These are phyloP conservation scores for Porphyrellus sp. DNA, from an alignment of 1,284 basidiomycete species.

Conservation along the genomic window DNA sequence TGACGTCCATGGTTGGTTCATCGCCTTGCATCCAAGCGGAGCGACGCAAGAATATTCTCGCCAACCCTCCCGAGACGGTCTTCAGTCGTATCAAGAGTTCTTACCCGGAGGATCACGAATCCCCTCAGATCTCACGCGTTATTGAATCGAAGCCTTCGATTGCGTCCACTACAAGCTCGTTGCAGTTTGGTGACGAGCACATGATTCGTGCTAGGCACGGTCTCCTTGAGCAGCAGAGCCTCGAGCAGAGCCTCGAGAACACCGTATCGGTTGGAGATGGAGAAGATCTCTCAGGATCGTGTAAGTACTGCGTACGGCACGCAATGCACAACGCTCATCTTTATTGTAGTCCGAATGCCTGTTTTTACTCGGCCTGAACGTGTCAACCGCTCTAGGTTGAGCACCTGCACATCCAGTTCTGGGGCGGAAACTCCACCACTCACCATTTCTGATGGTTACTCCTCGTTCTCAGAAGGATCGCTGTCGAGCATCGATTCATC, in stretches of 20 bases:
- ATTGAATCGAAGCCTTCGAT: constrained; percentile 56
- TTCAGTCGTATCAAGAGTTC: constrained; percentile 30
- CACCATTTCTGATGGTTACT: constrained; percentile 58
- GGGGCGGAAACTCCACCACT: constrained; percentile 70
- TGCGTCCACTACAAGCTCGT: constrained; percentile 52
- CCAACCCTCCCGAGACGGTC: constrained; percentile 36
- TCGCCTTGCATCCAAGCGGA: constrained; percentile 68
- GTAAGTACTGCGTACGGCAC: constrained; percentile 40
- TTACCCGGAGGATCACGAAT: constrained; percentile 30
- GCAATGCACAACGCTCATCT: constrained; percentile 2
- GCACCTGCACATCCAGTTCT: constrained; percentile 56
- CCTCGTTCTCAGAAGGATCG: constrained; percentile 63
- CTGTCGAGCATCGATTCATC: constrained; percentile 72
- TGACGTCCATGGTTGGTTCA: constrained; percentile 61
- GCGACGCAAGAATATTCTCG: constrained; percentile 51
- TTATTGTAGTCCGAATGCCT: constrained; percentile 41
- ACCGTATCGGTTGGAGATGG: constrained; percentile 59
- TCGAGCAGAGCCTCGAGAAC: constrained; percentile 69
- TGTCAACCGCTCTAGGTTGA: constrained; percentile 58
- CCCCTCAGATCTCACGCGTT: constrained; percentile 44
- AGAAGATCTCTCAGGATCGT: constrained; percentile 52
- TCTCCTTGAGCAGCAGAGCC: constrained; percentile 59
- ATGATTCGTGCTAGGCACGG: constrained; percentile 65
- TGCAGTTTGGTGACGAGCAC: constrained; percentile 59
- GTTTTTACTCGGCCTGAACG: constrained; percentile 59